Conservation (phyloP, 169 alveolate species). For the Plasmodium chabaudi region DNA sequence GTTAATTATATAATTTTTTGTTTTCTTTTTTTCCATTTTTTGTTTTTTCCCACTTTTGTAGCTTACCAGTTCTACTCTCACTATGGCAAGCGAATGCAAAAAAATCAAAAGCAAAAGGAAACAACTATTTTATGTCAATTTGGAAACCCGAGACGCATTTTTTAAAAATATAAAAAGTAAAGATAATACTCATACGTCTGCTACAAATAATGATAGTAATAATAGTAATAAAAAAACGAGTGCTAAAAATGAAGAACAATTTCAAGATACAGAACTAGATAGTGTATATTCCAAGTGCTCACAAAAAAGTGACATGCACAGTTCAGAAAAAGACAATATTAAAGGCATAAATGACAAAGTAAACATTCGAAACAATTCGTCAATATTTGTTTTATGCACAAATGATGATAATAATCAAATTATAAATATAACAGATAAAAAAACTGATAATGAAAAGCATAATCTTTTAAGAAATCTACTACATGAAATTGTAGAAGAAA, state of each 20-base stretch:
- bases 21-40: neutral
- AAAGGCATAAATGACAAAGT: neutral
- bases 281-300: no score
- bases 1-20: neutral
- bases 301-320: neutral
- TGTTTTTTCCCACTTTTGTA: neutral
- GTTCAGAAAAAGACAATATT: neutral
- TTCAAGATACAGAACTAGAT: no score
- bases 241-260: neutral
- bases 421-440: neutral
- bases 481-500: constrained; percentile 11
- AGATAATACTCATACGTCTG: neutral
- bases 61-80: constrained; percentile 65
- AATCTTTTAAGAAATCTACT: constrained; percentile 9
- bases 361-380: neutral
- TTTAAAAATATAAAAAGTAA: constrained; percentile 24
- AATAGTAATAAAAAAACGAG: neutral
- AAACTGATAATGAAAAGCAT: constrained; percentile 10
- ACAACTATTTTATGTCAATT: constrained; percentile 43
- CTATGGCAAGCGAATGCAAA: constrained; percentile 64
- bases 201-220: neutral
- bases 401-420: constrained; percentile 16
- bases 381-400: constrained; percentile 10
- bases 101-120: constrained; percentile 71
- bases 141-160: constrained; percentile 26